phyloP scores from a whole-genome alignment of 1,284 basidiomycete species.

The Neolentinus lepideus region DNA sequence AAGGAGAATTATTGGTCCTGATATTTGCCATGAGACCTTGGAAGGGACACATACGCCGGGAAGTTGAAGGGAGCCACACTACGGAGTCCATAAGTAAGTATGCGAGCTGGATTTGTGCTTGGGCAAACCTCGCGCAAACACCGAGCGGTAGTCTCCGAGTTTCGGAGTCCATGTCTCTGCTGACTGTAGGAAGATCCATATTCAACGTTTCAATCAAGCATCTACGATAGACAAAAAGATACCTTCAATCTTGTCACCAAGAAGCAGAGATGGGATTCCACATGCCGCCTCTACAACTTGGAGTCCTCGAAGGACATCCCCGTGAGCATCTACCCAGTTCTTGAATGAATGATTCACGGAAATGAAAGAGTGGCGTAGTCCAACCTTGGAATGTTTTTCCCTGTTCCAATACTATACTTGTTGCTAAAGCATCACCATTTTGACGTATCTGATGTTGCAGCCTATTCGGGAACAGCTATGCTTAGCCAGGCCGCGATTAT shows the following conservation, averaged over 20 bases:
- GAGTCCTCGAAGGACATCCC: slow-evolving; percentile 89
- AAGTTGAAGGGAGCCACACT: slow-evolving; percentile 93
- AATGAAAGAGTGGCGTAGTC: slow-evolving; percentile 4
- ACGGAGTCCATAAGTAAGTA: slow-evolving; percentile 15
- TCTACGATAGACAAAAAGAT: slow-evolving; percentile 1
- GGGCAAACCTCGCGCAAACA: slow-evolving; percentile 64
- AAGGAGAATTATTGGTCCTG: not conserved
- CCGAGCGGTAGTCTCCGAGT: slow-evolving; percentile 74
- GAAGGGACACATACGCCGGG: slow-evolving; percentile 57
- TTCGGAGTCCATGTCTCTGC: slow-evolving; percentile 97
- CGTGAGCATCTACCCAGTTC: slow-evolving; percentile 74
- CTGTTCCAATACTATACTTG: slow-evolving; percentile 82
- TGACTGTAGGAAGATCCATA: slow-evolving; percentile 42
- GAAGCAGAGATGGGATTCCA: slow-evolving; percentile 75
- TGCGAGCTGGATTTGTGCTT: slow-evolving; percentile 7
- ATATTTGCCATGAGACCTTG: too few species aligned
- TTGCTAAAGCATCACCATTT: slow-evolving; percentile 71
- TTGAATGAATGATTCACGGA: not conserved
- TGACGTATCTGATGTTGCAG: slow-evolving; percentile 76
- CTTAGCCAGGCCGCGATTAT: not conserved
- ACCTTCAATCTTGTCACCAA: slow-evolving; percentile 92
- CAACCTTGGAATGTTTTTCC: slow-evolving; percentile 81
- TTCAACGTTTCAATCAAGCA: not conserved
- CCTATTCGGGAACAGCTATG: slow-evolving; percentile 27
- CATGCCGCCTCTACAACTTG: slow-evolving; percentile 92